These are phyloP conservation scores for Tuber aestivum DNA, from an alignment of 495 filamentous ascomycete species.

Conservation along the genomic window DNA sequence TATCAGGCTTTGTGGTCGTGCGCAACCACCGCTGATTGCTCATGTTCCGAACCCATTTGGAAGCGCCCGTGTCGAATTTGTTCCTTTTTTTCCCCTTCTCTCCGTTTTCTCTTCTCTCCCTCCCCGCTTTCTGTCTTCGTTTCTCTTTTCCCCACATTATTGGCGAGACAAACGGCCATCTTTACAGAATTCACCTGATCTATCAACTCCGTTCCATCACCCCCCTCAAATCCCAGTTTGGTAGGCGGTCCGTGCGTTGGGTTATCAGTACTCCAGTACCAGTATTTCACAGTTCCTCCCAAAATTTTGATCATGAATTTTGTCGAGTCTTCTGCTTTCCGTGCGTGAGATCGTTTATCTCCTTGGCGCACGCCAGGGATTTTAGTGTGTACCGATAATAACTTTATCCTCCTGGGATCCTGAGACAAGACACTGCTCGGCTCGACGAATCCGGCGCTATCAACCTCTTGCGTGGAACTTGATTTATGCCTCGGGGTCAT, in stretches of 20 bases:
- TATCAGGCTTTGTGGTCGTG: not conserved
- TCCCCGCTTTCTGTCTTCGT: not conserved
- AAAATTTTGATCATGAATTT: not conserved
- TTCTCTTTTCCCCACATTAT: not conserved
- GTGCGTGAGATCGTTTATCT: not conserved
- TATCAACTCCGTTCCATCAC: not conserved
- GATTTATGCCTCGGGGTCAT: not conserved
- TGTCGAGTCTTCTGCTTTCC: not conserved
- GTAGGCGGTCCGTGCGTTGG: not conserved
- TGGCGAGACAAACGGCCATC: slow-evolving; percentile 4
- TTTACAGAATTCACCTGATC: not conserved
- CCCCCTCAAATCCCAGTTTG: not conserved
- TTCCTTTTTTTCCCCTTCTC: slow-evolving; percentile 15
- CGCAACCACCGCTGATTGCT: not conserved
- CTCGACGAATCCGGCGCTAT: not conserved
- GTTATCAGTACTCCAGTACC: not conserved
- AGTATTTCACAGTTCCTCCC: not conserved
- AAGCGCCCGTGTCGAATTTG: not conserved
- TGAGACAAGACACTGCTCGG: not conserved
- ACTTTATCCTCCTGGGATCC: not conserved
- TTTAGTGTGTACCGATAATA: not conserved
- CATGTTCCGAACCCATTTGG: not conserved
- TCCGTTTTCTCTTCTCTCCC: not conserved
- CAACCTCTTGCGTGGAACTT: not conserved
- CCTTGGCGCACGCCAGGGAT: not conserved